Base-by-base conservation (phyloP, 345 rosid species). In the Citrus reticulata region DNA sequence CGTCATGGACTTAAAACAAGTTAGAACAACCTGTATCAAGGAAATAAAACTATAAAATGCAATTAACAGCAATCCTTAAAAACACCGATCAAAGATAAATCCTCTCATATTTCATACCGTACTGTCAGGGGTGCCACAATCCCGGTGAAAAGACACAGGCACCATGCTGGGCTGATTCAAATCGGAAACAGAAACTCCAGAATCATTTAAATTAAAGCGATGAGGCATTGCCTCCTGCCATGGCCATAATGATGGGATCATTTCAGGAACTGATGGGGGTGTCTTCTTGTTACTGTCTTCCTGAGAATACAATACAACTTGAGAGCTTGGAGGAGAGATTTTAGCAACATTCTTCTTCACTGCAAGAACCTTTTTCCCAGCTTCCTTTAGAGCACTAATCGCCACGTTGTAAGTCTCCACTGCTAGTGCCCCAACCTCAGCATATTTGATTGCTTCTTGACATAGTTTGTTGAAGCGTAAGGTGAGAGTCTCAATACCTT, bases 1-100 rank as follows among this genome's bases (percentile, higher is more conserved):
- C 22, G 94, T 85, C 93, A 89, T 89, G 79, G 93, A 89, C 84
- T 91, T 88, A 69, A 89, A 89, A 85, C 84, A 91, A 59, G 92
- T 85, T 63, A 86, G 90, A 79, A 91, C 89, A 81, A 84, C 92
- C 94, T 91, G 73, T 78, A 81, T 69, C 70, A 79, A 73, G 54
- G 70, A 64, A 42, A 74, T 4, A 37, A 59, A 46, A 24, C 39
- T 25, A 65, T 24, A 61, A 16, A 64, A 63, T 3, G 29, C 20
- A 34, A 35, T 67, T 67, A n/a, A 14, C 62, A 30, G 58, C 60
- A 70, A 70, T 25, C 55, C 19, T 42, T 27, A 51, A 49, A 49
- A 66, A 72, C 61, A 72, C 24, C 32, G 3, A 30, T n/a, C 2
- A 27, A 73, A 72, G 16, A 55, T 60, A 22, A 25, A 64, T 59